A percentile compares a stretch with the other conserved stretches of the same genome.
Conservation (phyloP, 2,329 filamentous ascomycete species). For the Catunica adiposa region DNA sequence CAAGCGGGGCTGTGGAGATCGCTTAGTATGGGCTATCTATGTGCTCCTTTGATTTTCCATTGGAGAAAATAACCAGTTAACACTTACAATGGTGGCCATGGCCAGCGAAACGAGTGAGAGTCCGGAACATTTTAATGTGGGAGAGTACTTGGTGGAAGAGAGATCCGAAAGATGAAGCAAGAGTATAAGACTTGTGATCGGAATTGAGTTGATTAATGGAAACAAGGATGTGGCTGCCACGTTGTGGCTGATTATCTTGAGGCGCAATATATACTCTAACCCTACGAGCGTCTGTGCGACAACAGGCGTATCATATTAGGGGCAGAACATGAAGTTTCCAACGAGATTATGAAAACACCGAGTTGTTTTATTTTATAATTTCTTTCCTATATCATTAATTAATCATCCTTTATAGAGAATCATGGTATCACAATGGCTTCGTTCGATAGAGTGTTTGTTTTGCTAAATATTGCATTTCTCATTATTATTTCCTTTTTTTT, state of each 20-base stretch:
- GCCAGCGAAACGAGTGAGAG: not conserved
- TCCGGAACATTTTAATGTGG: not conserved
- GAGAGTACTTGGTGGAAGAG: not conserved
- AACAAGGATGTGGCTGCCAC: too few species aligned
- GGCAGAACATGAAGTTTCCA: not conserved
- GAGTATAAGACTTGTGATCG: too few species aligned
- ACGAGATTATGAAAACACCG: too few species aligned
- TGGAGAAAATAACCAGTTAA: too few species aligned
- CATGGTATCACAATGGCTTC: too few species aligned
- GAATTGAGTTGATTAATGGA: too few species aligned
- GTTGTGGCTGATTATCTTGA: too few species aligned
- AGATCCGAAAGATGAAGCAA: too few species aligned
- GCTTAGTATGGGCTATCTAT: not conserved
- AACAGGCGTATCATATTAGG: too few species aligned
- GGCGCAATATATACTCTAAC: not conserved
- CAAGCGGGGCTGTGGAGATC: conserved; percentile 10
- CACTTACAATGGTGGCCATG: not conserved
- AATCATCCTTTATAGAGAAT: too few species aligned
- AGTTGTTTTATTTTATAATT: too few species aligned
- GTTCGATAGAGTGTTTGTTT: not conserved
- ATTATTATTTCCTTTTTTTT: conserved; percentile 1
- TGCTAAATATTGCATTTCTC: conserved; percentile 2
- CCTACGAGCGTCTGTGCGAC: not conserved
- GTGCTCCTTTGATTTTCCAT: not conserved
- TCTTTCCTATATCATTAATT: too few species aligned